Evolutionary conservation across 225 moss, liverwort and hornwort species (phyloP).

Genomic region (Anthoceros angustus): DNA sequence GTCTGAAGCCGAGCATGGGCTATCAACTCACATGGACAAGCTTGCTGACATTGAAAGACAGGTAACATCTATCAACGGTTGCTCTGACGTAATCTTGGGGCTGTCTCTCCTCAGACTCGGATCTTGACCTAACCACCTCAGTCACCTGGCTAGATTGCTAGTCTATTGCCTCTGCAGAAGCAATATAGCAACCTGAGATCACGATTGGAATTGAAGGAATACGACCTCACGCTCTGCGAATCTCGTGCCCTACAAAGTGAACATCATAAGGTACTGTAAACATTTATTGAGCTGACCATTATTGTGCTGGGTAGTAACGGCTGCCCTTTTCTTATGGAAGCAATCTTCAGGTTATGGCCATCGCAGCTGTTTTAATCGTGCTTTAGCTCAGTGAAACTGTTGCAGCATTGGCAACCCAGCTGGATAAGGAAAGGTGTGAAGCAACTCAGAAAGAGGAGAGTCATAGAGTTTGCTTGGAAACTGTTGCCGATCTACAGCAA

Average conservation of each 20-base stretch:
- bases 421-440: neutral
- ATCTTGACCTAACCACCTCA: neutral
- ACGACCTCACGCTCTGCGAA: conserved; percentile 78
- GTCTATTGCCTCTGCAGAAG: conserved; percentile 55
- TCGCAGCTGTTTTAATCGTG: neutral
- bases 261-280: conserved; percentile 55
- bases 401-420: neutral
- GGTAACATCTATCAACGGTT: conserved; percentile 16
- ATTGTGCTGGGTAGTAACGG: too few relatives aligned
- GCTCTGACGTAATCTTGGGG: conserved; percentile 5
- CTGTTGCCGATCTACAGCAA: neutral
- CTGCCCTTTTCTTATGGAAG: neutral
- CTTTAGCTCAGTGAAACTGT: conserved; percentile 1
- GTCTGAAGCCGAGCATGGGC: conserved; percentile 53
- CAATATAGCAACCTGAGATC: conserved; percentile 60
- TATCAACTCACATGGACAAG: conserved; percentile 35
- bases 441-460: neutral
- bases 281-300: neutral
- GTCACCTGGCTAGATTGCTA: conserved; percentile 40
- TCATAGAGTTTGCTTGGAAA: neutral
- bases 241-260: conserved; percentile 85
- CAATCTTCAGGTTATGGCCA: neutral
- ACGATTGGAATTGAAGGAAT: conserved; percentile 78
- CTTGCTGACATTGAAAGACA: conserved; percentile 59
- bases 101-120: neutral